A percentile compares a stretch with the other conserved stretches of the same genome.
Conservation (phyloP, 306 rosid species). For the Glycyrrhiza uralensis region DNA sequence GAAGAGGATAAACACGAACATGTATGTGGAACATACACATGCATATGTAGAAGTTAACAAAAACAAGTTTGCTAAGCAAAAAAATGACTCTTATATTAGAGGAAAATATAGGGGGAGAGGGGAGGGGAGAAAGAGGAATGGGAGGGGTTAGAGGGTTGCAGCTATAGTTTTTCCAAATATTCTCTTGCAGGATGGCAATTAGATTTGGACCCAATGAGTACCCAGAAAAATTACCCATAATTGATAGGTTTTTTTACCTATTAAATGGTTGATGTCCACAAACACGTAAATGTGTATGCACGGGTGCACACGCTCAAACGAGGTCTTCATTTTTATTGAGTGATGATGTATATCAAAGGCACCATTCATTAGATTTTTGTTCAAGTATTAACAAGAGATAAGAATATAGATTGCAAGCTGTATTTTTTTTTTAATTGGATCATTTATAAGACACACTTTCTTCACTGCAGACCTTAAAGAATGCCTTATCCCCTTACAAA, state of each 20-base stretch:
- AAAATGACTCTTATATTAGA: background rate
- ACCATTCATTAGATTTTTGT: background rate
- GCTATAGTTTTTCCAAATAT: no score
- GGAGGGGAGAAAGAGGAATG: no score
- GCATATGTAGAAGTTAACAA: background rate
- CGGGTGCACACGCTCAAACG: background rate
- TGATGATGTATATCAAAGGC: background rate
- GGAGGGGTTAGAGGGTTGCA: no score
- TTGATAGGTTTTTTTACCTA: no score
- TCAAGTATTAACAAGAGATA: background rate
- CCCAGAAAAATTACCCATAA: no score
- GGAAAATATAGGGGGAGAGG: background rate
- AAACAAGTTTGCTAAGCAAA: background rate
- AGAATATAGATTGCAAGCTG: background rate
- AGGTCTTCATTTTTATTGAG: background rate
- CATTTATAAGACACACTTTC: background rate
- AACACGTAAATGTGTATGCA: background rate
- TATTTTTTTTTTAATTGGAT: background rate
- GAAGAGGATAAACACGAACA: background rate
- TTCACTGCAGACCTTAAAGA: constrained; percentile 63
- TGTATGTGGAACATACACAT: background rate
- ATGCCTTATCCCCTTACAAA: constrained; percentile 83
- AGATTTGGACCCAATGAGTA: no score
- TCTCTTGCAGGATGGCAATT: no score
- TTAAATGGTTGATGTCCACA: background rate